Base-by-base conservation (phyloP, 1,139 yeast genomes). In the Candida freyschussii region DNA sequence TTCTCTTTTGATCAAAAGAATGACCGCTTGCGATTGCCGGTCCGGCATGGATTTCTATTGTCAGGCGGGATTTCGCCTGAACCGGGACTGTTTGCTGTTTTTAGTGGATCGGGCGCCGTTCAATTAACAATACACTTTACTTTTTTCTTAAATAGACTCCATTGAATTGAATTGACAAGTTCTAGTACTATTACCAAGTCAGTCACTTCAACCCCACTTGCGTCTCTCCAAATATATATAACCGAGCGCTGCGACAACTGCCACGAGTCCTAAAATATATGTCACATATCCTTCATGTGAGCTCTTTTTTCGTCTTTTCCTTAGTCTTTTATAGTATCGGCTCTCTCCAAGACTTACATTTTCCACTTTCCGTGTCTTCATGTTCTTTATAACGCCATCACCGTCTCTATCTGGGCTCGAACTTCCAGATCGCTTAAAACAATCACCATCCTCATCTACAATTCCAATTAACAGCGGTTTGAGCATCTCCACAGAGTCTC, bases 381-480 rank as follows among this genome's bases (percentile, higher is more conserved):
- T 8, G 29, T 36, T 36, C 26, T 30, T 32, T 2, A 28, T 33
- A 11, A 24, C 27, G 14, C 36, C 36, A 10, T 30, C 37, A 8
- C 29, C 28, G 18, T 26, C 24, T 6, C 24, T 31, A 18, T 32
- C n/a, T n/a, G n/a, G n/a, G n/a, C n/a, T n/a, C n/a, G n/a, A n/a
- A n/a, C n/a, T n/a, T n/a, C n/a, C n/a, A n/a, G n/a, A 8, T 20
- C 22, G 21, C 17, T 24, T 19, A 19, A 16, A 4, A 22, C 17
- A 16, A n/a, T 32, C 21, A 9, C 34, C 36, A 23, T 33, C 39
- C 14, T 37, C 37, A 21, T 38, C 75, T 68, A 79, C 63, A 26
- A 69, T 69, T 33, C 98, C 98, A 41, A 89, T 69, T 52, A 73
- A 69, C 45, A 86, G 65, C 19, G 74, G 75, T 28, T 65, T 67